Base-by-base conservation (phyloP, 2,329 filamentous ascomycete genomes). In the Aspergillus nomiae region DNA sequence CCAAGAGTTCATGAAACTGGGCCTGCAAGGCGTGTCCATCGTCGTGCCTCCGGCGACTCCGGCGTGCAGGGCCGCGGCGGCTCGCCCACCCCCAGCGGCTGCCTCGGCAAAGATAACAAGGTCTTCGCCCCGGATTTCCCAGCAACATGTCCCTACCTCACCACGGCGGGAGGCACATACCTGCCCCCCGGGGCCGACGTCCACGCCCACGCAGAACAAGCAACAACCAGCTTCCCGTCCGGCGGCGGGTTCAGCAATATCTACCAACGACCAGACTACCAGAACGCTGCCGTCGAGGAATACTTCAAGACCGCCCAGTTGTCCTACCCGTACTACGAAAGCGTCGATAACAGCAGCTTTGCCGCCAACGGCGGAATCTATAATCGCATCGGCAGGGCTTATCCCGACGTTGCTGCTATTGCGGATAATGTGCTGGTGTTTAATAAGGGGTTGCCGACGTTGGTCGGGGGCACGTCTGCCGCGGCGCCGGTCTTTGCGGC, bases 401-500 rank as follows among this genome's bases (percentile, higher is more conserved):
- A 76, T 67, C 77, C 77, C 4, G 77, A 80, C 54, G 70, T 78
- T 30, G 66, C 76, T 1, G 78, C 76, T 8, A 71, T 76, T n/a
- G 76, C 74, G 2, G 75, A 78, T 55, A 74, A 77, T 43, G 63
- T 77, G n/a, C 28, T 74, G 21, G 68, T 78, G 21, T 75, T 70
- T 53, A 70, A 70, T 55, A 58, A 51, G 4, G 73, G 71, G 2
- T 3, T 60, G 3, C 69, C 75, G 14, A 62, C 48, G 0, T 46
- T 67, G 1, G 68, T 75, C 12, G 73, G 73, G 2, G 75, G 75
- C 7, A 77, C 75, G 0, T 74, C 71, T 59, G 85, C 85, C 1
- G 83, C 83, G 43, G 81, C 85, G 4, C 86, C 86, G 0, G 80
- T 86, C 0, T 74, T 88, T 24, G 85, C 85, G 5, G 76, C 83